Conservation (phyloP, 768 basidiomycete species). For the Rhodotorula paludigena region DNA sequence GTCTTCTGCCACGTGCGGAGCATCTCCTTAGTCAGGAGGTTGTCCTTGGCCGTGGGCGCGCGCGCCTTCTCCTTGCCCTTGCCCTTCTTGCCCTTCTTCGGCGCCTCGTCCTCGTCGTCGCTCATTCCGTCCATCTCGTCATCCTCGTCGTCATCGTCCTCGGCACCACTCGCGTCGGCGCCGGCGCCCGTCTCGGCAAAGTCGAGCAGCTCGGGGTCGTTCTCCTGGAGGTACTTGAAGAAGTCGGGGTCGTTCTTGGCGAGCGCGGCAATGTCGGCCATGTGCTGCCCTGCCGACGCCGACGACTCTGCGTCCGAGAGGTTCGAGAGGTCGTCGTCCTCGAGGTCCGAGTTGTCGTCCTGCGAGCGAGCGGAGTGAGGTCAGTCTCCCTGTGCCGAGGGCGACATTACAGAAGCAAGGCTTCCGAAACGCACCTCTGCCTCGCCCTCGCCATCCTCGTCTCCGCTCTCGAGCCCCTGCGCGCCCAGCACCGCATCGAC, state of each 20-base stretch:
- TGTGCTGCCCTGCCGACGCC: conserved; percentile 70
- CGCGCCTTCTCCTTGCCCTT: conserved; percentile 50
- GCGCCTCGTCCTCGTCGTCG: conserved; percentile 50
- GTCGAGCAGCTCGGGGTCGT: conserved; percentile 82
- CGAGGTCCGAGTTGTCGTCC: conserved; percentile 17
- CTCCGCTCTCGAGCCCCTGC: conserved; percentile 39
- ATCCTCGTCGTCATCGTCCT: conserved; percentile 51
- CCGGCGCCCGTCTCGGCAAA: conserved; percentile 52
- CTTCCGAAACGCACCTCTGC: conserved; percentile 27
- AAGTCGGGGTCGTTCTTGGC: conserved; percentile 98
- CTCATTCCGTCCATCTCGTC: conserved; percentile 49
- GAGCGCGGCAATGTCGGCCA: conserved; percentile 75
- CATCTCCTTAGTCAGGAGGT: conserved; percentile 64
- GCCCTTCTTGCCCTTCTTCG: conserved; percentile 51
- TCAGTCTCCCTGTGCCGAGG: background rate
- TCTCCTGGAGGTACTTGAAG: conserved; percentile 94
- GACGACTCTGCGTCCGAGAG: conserved; percentile 46
- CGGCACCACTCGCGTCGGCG: conserved; percentile 43
- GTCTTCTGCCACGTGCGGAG: conserved; percentile 82
- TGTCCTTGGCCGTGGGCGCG: conserved; percentile 35
- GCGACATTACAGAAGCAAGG: background rate
- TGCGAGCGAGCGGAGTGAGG: background rate
- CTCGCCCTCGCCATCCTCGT: conserved; percentile 38
- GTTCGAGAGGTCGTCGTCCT: conserved; percentile 37
- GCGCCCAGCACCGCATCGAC: conserved; percentile 30